These are phyloP conservation scores for Astrothelium subdiscretum DNA, from an alignment of 495 filamentous ascomycete species.

Conservation along the genomic window DNA sequence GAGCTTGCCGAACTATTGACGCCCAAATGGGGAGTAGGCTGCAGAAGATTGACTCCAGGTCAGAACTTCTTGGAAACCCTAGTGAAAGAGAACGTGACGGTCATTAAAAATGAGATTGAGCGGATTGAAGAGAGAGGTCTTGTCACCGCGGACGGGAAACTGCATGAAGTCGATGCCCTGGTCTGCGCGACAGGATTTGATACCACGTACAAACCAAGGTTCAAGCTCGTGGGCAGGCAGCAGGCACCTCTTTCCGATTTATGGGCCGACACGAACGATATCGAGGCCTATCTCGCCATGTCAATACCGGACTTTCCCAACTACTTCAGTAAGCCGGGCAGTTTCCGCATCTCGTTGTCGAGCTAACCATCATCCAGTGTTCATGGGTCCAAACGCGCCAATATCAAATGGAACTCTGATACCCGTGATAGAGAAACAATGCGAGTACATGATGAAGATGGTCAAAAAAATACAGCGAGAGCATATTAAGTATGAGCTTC, in stretches of 20 bases:
- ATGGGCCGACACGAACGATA: background rate
- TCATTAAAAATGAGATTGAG: conserved; percentile 21
- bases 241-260: conserved; percentile 19
- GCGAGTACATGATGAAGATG: conserved; percentile 43
- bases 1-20: conserved; percentile 22
- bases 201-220: conserved; percentile 37
- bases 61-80: conserved; percentile 26
- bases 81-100: conserved; percentile 21
- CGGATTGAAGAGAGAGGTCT: conserved; percentile 18
- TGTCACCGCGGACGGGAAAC: conserved; percentile 18
- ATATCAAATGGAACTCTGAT: conserved; percentile 30
- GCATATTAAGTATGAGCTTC: conserved; percentile 27
- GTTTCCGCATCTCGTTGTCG: background rate
- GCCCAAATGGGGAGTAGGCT: conserved; percentile 18
- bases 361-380: background rate
- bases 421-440: conserved; percentile 35
- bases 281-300: conserved; percentile 6
- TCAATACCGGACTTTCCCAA: conserved; percentile 8
- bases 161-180: conserved; percentile 24
- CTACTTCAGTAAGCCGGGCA: conserved; percentile 1
- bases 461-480: conserved; percentile 38
- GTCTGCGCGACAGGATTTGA: conserved; percentile 43
- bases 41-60: conserved; percentile 22
- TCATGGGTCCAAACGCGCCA: conserved; percentile 4
- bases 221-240: conserved; percentile 34